phyloP scores from a whole-genome alignment of 768 basidiomycete genomes.

The Tylopilus felleus region DNA sequence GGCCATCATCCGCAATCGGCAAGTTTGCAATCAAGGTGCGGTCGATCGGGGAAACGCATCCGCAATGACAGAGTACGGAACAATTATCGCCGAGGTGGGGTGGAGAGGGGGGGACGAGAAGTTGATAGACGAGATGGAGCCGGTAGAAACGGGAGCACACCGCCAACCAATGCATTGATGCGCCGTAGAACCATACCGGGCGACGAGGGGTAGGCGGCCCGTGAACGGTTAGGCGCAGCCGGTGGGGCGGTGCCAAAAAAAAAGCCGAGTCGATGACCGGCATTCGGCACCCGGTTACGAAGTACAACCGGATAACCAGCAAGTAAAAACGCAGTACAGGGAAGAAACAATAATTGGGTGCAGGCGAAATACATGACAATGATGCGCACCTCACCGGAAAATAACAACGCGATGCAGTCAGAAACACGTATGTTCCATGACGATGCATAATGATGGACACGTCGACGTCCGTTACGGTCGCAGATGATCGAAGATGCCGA shows the following conservation, averaged over 20 bases:
- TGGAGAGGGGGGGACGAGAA: not conserved
- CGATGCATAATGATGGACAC: not conserved
- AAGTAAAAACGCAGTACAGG: not conserved
- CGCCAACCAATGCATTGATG: conserved; percentile 15
- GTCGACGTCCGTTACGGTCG: not conserved
- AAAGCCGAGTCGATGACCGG: not conserved
- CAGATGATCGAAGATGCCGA: not conserved
- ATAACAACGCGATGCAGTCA: too few relatives aligned
- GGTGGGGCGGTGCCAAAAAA: conserved; percentile 10
- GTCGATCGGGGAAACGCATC: not conserved
- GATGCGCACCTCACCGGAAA: not conserved
- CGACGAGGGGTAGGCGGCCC: not conserved
- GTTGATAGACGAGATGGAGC: conserved; percentile 1
- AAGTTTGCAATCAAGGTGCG: not conserved
- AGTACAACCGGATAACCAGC: conserved; percentile 10
- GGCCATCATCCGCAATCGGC: not conserved
- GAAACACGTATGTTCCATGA: too few relatives aligned
- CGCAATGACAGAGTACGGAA: not conserved
- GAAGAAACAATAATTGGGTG: not conserved
- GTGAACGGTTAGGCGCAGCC: conserved; percentile 1
- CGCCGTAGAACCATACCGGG: conserved; percentile 1
- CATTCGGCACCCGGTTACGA: conserved; percentile 10
- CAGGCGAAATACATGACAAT: too few relatives aligned
- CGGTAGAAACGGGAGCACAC: conserved; percentile 2
- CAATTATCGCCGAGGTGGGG: not conserved